Conservation (phyloP, 2,329 filamentous ascomycete species). For the Apiospora rasikravindrae region DNA sequence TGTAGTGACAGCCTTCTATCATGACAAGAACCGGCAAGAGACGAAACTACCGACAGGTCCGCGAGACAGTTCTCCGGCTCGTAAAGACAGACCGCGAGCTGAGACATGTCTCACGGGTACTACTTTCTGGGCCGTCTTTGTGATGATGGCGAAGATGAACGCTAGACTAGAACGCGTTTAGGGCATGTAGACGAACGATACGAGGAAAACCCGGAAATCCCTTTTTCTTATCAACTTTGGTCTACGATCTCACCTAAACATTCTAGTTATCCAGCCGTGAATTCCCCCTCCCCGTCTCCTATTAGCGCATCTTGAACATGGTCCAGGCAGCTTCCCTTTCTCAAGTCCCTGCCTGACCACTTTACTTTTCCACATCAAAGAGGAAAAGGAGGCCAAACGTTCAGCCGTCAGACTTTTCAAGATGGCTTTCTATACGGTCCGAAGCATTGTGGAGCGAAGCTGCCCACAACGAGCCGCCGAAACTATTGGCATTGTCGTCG, state of each 20-base stretch:
- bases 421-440: not conserved
- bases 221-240: no score
- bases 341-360: not conserved
- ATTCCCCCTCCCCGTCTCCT: no score
- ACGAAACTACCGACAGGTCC: not conserved
- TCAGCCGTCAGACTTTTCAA: not conserved
- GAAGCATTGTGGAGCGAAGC: not conserved
- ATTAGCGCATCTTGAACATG: not conserved
- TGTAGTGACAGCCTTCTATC: not conserved
- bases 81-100: not conserved
- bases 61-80: not conserved
- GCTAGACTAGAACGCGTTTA: not conserved
- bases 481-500: not conserved
- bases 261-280: no score
- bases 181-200: not conserved
- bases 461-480: not conserved
- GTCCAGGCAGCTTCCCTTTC: not conserved
- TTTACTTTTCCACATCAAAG: not conserved
- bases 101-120: not conserved
- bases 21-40: not conserved
- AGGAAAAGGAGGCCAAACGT: not conserved
- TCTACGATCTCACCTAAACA: no score
- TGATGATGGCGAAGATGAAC: not conserved
- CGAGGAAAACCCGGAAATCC: no score
- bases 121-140: not conserved